Evolutionary conservation across 31 red algal genomes (phyloP), one percentile per base, ranked within the genome.

Genomic region (Odonthalia washingtoniensis): DNA sequence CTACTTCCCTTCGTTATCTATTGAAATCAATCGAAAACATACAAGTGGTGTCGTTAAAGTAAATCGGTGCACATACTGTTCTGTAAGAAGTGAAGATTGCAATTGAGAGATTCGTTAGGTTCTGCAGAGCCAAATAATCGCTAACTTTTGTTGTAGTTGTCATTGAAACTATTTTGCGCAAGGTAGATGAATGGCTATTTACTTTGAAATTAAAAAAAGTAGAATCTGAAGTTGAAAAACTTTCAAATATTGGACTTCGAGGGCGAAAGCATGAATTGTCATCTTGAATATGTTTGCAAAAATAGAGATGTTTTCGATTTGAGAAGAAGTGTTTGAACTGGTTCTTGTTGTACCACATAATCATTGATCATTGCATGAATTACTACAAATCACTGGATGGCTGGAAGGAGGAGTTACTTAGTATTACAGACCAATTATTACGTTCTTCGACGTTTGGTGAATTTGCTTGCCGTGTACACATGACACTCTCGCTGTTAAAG

Each of bases 171-270:
- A 75, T 95, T 38, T 74, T 95, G 17, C 77, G 94, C 24, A 95
- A 92, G 44, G 84, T 66, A 39, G 84, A 95, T 85, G 89, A 95
- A 57, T 95, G 85, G 44, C 78, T 89, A 32, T 95, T 95, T 57
- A 89, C 89, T 26, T 80, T 85, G 9, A n/a, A 65, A 24, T 17
- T 64, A 36, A 85, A 74, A 12, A 88, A 80, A 70, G 38, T 95
- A n/a, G 73, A 85, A 27, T 62, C 45, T 2, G 94, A 88, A 64
- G 75, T 95, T n/a, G 39, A 70, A 30, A 83, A 53, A 9, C 35
- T 95, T 18, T 79, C 94, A 0, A 70, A 64, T 16, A 38, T 91
- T 72, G 84, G 80, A 60, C 40, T 84, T 14, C 52, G 45, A 37
- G 91, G 94, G 94, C 76, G 94, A 53, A 31, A 52, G 36, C 40